Percentiles rank a stretch among this genome's conserved stretches.
Evolutionary conservation across 2,329 filamentous ascomycete species (phyloP).

Genomic region (Colletotrichum cereale): DNA sequence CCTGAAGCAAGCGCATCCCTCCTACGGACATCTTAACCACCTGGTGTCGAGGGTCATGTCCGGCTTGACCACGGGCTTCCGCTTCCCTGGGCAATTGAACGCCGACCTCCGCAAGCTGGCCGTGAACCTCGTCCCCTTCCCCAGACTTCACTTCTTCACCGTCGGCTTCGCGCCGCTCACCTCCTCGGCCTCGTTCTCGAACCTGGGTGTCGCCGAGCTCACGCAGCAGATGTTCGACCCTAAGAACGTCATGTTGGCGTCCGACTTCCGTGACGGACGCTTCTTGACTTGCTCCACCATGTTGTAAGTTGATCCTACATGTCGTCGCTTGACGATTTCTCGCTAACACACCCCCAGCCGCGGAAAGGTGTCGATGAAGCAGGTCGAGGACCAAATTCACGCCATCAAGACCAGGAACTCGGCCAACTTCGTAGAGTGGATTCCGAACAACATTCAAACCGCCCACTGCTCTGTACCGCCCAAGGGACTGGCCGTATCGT

Average conservation of each 20-base stretch:
- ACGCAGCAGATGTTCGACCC: constrained; percentile 99
- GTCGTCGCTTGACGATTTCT: neutral
- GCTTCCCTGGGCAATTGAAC: constrained; percentile 99
- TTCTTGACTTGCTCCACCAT: constrained; percentile 99
- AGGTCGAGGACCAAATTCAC: constrained; percentile 99
- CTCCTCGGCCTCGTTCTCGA: constrained; percentile 86
- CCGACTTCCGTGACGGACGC: constrained; percentile 99
- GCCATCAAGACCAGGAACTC: constrained; percentile 99
- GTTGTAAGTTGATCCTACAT: constrained; percentile 73
- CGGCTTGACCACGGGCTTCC: constrained; percentile 96
- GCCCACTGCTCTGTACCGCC: constrained; percentile 98
- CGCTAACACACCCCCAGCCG: constrained; percentile 67
- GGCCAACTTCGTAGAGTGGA: constrained; percentile 99
- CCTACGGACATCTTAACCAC: constrained; percentile 99
- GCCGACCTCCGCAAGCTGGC: constrained; percentile 99
- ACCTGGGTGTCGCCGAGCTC: constrained; percentile 95
- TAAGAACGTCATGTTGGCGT: constrained; percentile 99
- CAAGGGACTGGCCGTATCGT: constrained; percentile 97
- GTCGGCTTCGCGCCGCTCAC: constrained; percentile 99
- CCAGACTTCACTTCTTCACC: constrained; percentile 99
- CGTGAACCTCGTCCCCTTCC: constrained; percentile 99
- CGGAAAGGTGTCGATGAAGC: constrained; percentile 99
- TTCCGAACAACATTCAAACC: constrained; percentile 99
- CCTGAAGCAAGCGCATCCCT: constrained; percentile 97
- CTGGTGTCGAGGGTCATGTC: constrained; percentile 99